Percentiles rank a stretch among this genome's conserved stretches.
phyloP scores from a whole-genome alignment of 164 flowering plant species.

The Annona squamosa region DNA sequence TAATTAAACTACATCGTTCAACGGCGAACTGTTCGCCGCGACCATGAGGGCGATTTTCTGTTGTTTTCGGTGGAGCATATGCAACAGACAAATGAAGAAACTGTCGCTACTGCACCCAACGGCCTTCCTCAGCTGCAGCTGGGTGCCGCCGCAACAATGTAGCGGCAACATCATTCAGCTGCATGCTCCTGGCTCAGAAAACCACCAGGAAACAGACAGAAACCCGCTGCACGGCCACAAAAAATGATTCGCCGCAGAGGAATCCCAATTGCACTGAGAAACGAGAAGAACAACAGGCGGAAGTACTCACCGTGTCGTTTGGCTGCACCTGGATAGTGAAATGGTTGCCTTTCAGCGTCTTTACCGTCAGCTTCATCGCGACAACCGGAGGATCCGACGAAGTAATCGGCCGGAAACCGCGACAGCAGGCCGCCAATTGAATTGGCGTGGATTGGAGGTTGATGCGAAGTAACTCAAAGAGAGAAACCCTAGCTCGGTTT shows the following conservation, averaged over 20 bases:
- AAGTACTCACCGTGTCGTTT: conserved; percentile 57
- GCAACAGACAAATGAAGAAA: too few relatives aligned
- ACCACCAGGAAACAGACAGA: not conserved
- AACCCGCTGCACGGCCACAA: not conserved
- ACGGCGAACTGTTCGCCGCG: too few relatives aligned
- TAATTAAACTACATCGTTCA: too few relatives aligned
- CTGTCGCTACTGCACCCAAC: too few relatives aligned
- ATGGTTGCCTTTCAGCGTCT: conserved; percentile 95
- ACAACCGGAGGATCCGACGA: conserved; percentile 5
- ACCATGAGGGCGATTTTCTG: too few relatives aligned
- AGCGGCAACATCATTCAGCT: not conserved
- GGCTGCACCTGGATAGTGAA: conserved; percentile 87
- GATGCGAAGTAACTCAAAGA: too few relatives aligned
- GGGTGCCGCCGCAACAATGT: not conserved
- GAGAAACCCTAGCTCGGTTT: conserved; percentile 8
- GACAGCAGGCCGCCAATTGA: too few relatives aligned
- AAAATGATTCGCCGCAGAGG: not conserved
- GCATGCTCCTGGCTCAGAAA: not conserved
- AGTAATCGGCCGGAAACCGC: not conserved
- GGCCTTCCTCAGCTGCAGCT: too few relatives aligned
- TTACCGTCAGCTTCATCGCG: conserved; percentile 92
- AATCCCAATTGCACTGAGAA: not conserved
- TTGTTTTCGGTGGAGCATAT: too few relatives aligned
- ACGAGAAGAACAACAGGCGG: not conserved
- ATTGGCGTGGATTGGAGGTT: too few relatives aligned